These are phyloP conservation scores for Chenopodium formosanum DNA, from an alignment of 148 eudicot species.

Conservation along the genomic window DNA sequence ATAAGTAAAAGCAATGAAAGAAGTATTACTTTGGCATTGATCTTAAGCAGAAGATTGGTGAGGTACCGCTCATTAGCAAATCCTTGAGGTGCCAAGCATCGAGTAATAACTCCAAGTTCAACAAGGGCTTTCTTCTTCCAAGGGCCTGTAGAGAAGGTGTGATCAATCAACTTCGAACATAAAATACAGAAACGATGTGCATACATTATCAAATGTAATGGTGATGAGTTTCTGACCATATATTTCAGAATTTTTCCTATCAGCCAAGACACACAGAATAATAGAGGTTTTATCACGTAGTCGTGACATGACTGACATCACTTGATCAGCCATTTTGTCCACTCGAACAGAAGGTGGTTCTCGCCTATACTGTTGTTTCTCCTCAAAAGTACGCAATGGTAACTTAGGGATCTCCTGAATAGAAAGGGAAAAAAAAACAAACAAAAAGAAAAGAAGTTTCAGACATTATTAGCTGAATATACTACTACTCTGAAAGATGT, in stretches of 20 bases:
- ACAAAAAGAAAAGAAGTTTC: neutral
- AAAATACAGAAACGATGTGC: neutral
- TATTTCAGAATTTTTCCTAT: conserved; percentile 37
- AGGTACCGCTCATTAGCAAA: conserved; percentile 64
- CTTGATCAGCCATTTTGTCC: conserved; percentile 35
- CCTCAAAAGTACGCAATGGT: conserved; percentile 32
- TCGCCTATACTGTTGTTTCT: conserved; percentile 33
- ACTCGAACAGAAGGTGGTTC: conserved; percentile 42
- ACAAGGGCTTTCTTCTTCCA: conserved; percentile 56
- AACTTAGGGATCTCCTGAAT: conserved; percentile 6
- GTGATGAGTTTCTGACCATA: conserved; percentile 21
- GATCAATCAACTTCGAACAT: neutral
- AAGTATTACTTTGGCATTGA: conserved; percentile 56
- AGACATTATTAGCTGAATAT: neutral
- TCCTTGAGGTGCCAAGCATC: conserved; percentile 59
- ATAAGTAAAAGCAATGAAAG: neutral
- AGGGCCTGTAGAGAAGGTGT: conserved; percentile 37
- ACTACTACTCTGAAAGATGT: neutral
- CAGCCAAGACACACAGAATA: conserved; percentile 33
- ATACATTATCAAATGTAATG: neutral
- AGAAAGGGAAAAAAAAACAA: neutral
- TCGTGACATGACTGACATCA: conserved; percentile 19
- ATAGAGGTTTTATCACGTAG: conserved; percentile 25
- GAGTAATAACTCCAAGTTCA: conserved; percentile 51
- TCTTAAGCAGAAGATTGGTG: conserved; percentile 61